A percentile compares a stretch with the other conserved stretches of the same genome.
Conservation (phyloP, 768 basidiomycete species). For the Strobilomyces dryophilus region DNA sequence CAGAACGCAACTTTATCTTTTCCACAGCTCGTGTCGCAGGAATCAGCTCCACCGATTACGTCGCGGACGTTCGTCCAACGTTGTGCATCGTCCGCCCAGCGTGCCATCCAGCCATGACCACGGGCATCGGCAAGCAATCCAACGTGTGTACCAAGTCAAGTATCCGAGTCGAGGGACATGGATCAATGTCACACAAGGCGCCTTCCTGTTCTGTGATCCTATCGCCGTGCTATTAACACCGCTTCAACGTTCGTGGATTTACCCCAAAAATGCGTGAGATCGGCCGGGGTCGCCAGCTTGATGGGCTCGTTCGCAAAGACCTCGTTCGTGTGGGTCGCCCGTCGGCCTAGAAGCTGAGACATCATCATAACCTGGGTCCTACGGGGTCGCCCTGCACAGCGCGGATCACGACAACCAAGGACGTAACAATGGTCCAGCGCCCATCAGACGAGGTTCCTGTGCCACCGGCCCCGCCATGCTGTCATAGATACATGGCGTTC, state of each 20-base stretch:
- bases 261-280: conserved; percentile 21
- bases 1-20: conserved; percentile 2
- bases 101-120: neutral
- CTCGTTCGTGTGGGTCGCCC: neutral
- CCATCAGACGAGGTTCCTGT: conserved; percentile 9
- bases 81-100: neutral
- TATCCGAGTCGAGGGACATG: neutral
- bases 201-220: conserved; percentile 6
- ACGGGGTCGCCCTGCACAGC: conserved; percentile 3
- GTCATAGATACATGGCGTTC: conserved; percentile 4
- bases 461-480: conserved; percentile 14
- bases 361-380: neutral
- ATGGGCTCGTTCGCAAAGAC: neutral
- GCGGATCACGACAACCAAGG: neutral
- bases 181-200: neutral
- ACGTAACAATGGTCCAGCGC: conserved; percentile 11
- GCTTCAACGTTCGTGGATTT: conserved; percentile 15
- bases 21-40: conserved; percentile 8
- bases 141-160: conserved; percentile 7
- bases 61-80: neutral
- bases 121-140: conserved; percentile 1
- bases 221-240: conserved; percentile 22
- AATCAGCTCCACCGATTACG: neutral
- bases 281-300: neutral
- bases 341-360: neutral